Conservation (phyloP, 805 yeast species). For the Yarrowia keelungensis region DNA sequence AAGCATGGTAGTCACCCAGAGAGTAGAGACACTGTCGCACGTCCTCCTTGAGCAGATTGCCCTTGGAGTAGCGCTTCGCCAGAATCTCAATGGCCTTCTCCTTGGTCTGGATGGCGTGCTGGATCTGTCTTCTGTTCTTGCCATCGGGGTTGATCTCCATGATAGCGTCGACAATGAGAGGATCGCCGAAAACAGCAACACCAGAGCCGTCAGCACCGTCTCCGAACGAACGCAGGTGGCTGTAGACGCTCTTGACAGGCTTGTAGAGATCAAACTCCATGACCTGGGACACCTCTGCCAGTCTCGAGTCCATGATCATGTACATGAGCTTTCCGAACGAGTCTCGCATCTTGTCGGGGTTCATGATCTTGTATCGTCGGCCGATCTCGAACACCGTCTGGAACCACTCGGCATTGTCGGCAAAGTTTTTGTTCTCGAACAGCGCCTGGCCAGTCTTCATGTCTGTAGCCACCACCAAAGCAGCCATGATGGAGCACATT, state of each 20-base stretch:
- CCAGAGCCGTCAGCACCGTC: slow-evolving; percentile 35
- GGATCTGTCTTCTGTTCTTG: slow-evolving; percentile 61
- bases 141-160: slow-evolving; percentile 68
- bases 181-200: slow-evolving; percentile 61
- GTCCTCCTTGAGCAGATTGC: slow-evolving; percentile 59
- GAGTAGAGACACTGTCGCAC: slow-evolving; percentile 77
- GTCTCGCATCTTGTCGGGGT: slow-evolving; percentile 81
- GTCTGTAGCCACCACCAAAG: slow-evolving; percentile 78
- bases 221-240: slow-evolving; percentile 55
- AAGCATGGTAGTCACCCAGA: slow-evolving; percentile 79
- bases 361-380: slow-evolving; percentile 81
- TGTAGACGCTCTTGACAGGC: slow-evolving; percentile 69
- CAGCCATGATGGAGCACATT: slow-evolving; percentile 79
- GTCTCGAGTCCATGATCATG: slow-evolving; percentile 83
- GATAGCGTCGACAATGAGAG: slow-evolving; percentile 66
- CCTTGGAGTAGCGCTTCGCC: slow-evolving; percentile 55
- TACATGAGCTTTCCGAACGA: slow-evolving; percentile 80
- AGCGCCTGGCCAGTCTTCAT: slow-evolving; percentile 71
- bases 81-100: slow-evolving; percentile 72
- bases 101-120: slow-evolving; percentile 66
- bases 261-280: slow-evolving; percentile 79
- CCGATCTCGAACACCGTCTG: slow-evolving; percentile 76
- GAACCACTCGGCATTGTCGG: slow-evolving; percentile 76
- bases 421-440: slow-evolving; percentile 69
- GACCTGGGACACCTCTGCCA: slow-evolving; percentile 71